Base-by-base conservation (phyloP, 495 filamentous ascomycete genomes). In the Clavariopsis aquatica region DNA sequence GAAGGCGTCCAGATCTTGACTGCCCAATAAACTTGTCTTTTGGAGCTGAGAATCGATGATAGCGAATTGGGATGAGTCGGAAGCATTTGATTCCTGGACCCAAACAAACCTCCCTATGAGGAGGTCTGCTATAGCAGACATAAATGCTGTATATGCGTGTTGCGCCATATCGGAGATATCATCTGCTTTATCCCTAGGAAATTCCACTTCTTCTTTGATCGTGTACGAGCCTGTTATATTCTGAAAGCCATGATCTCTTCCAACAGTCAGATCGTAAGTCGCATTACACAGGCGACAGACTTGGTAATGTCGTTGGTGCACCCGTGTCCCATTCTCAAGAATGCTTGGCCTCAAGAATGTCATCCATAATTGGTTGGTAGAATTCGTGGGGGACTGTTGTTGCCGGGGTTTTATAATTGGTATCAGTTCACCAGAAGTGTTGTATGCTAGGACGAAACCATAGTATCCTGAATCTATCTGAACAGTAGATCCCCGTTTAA, bases 291-390 rank as follows among this genome's bases (percentile, higher is more conserved):
- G 53, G 4, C n/a, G 36, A 23, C 61, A 64, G 26, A 64, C 45
- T 64, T 64, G 61, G 34, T 49, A 64, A 29, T 51, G 41, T 0
- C 61, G 47, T 38, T 26, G 0, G 36, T 64, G 57, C 15, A 41
- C 24, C 43, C 24, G 49, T 7, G 7, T 22, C 24, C 43, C 57
- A 34, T 29, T 31, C 1, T 27, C 15, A 10, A 19, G 22, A 22
- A 36, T n/a, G 15, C 17, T 49, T 7, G 43, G 28, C 19, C 52
- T 2, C 1, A 64, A 28, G 34, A 64, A 64, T 8, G 61, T 64
- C 53, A 64, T 64, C 61, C 61, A 64, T 9, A 64, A 46, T 46
- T 64, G 10, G 52, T 64, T 64, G 0, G 53, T 57, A 13, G 38
- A 52, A 19, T 57, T 64, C 2, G 27, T 38, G 19, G 52, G 43